Percentiles rank a stretch among this genome's conserved stretches.
phyloP scores from a whole-genome alignment of 768 basidiomycete species.

The Tylopilus cervinicoccineus region DNA sequence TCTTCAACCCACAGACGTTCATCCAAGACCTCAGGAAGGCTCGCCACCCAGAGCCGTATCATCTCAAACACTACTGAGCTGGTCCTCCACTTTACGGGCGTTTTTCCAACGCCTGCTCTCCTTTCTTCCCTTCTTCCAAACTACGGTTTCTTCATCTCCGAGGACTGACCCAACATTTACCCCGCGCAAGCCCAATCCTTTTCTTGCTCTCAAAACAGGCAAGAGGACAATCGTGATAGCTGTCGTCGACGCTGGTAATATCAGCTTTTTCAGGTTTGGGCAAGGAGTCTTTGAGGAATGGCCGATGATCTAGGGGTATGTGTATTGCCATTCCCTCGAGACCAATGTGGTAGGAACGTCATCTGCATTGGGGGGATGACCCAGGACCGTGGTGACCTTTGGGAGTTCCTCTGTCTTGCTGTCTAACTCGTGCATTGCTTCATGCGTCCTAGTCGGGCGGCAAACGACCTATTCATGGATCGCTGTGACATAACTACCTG shows the following conservation, averaged over 20 bases:
- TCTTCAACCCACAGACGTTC: neutral
- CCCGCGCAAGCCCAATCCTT: constrained; percentile 59
- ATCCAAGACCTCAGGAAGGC: constrained; percentile 7
- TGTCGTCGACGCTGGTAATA: constrained; percentile 82
- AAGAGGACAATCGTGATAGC: constrained; percentile 83
- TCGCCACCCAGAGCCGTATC: neutral
- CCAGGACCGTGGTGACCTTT: no score
- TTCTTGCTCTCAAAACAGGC: constrained; percentile 77
- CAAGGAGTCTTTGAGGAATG: constrained; percentile 83
- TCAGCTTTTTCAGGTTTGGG: constrained; percentile 85
- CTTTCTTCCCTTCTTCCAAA: constrained; percentile 6
- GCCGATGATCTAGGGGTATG: constrained; percentile 49
- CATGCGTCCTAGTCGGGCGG: no score
- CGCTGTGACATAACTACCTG: no score
- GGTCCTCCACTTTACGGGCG: neutral
- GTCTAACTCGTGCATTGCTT: no score
- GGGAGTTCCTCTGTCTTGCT: no score
- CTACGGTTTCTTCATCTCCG: constrained; percentile 3
- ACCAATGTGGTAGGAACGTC: neutral
- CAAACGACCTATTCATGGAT: no score
- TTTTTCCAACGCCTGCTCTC: constrained; percentile 5
- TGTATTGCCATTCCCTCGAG: neutral
- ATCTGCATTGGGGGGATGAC: no score
- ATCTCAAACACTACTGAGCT: neutral
- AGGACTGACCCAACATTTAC: constrained; percentile 26